phyloP scores from a whole-genome alignment of 1,284 basidiomycete genomes.

The Pholiota adiposa region DNA sequence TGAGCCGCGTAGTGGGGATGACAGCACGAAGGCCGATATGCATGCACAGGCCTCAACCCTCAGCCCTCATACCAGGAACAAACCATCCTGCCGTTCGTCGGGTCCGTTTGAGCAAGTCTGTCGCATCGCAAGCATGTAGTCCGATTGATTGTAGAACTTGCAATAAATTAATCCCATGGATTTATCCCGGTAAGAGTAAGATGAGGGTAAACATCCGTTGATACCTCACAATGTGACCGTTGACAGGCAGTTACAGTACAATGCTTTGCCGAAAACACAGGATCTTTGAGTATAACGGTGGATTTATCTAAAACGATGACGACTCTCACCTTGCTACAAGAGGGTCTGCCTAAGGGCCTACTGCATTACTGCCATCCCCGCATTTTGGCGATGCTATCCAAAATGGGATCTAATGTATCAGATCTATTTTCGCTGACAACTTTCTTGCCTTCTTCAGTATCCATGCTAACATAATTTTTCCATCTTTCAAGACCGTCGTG shows the following conservation, averaged over 20 bases:
- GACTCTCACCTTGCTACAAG: conserved; percentile 8
- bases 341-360: neutral
- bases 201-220: conserved; percentile 6
- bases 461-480: conserved; percentile 67
- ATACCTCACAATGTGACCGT: conserved; percentile 7
- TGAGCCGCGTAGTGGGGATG: conserved; percentile 12
- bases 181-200: neutral
- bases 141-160: neutral
- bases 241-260: conserved; percentile 9
- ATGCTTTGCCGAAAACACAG: conserved; percentile 11
- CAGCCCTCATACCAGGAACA: conserved; percentile 12
- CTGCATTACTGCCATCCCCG: conserved; percentile 48
- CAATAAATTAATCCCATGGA: conserved; percentile 12
- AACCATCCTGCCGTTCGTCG: conserved; percentile 9
- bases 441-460: conserved; percentile 57
- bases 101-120: conserved; percentile 6
- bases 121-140: neutral
- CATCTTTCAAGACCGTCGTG: conserved; percentile 75
- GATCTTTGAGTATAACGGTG: conserved; percentile 10
- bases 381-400: conserved; percentile 50
- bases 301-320: conserved; percentile 7
- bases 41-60: neutral
- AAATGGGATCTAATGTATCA: conserved; percentile 38
- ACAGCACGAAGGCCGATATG: conserved; percentile 6
- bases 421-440: conserved; percentile 37